Conservation (phyloP, 2,329 filamentous ascomycete species). For the Geoglossum cookeanum region DNA sequence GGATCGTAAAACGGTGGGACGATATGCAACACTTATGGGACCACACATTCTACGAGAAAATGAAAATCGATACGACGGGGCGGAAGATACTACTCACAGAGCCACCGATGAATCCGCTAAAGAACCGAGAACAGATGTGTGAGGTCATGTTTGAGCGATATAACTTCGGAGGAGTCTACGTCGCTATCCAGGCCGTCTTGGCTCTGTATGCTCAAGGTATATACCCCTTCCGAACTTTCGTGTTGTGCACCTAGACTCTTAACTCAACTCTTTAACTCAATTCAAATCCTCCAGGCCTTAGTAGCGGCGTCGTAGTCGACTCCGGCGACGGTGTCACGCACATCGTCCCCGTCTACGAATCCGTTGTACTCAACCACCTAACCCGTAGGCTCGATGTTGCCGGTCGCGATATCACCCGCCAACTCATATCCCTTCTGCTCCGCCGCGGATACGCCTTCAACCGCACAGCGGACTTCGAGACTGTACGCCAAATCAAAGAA, state of each 20-base stretch:
- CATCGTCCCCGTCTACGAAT: slow-evolving; percentile 97
- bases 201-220: slow-evolving; percentile 90
- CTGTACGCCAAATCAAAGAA: slow-evolving; percentile 97
- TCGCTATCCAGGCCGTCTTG: slow-evolving; percentile 91
- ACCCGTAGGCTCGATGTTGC: slow-evolving; percentile 88
- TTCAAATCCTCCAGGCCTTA: slow-evolving; percentile 38
- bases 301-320: slow-evolving; percentile 93
- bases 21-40: slow-evolving; percentile 99
- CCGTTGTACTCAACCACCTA: slow-evolving; percentile 90
- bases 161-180: slow-evolving; percentile 89
- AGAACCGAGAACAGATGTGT: slow-evolving; percentile 94
- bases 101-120: slow-evolving; percentile 92
- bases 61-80: slow-evolving; percentile 74
- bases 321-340: slow-evolving; percentile 97
- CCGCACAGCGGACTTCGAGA: slow-evolving; percentile 96
- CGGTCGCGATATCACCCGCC: slow-evolving; percentile 92
- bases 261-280: background rate
- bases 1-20: slow-evolving; percentile 98
- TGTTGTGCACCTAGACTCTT: background rate
- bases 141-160: slow-evolving; percentile 99
- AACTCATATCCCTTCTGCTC: slow-evolving; percentile 84
- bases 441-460: slow-evolving; percentile 93
- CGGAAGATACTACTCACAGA: slow-evolving; percentile 97
- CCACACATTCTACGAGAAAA: slow-evolving; percentile 95
- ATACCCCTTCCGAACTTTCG: slow-evolving; percentile 16